phyloP scores from a whole-genome alignment of 805 yeast genomes.

The Yarrowia alimentaria region DNA sequence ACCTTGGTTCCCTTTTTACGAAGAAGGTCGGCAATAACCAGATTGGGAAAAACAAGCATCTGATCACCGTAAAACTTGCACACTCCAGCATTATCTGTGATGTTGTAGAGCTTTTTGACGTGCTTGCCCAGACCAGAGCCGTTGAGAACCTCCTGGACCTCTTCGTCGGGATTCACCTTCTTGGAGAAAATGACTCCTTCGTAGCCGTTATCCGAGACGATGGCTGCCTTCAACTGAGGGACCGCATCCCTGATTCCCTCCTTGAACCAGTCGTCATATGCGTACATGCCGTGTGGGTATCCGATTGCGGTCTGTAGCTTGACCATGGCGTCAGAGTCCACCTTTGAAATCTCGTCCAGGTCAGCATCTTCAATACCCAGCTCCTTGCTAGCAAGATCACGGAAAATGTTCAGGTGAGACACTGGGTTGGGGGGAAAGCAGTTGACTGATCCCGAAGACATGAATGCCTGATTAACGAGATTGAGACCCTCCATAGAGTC shows the following conservation, averaged over 20 bases:
- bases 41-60: slow-evolving; percentile 9
- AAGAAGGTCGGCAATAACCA: background rate
- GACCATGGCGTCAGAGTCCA: background rate
- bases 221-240: background rate
- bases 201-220: slow-evolving; percentile 1
- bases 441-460: slow-evolving; percentile 10
- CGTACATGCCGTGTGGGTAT: slow-evolving; percentile 8
- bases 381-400: slow-evolving; percentile 1
- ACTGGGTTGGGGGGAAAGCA: slow-evolving; percentile 8
- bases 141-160: slow-evolving; percentile 11
- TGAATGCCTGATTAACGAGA: slow-evolving; percentile 7
- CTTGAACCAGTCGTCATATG: slow-evolving; percentile 10
- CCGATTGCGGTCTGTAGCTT: background rate
- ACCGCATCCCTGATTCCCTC: slow-evolving; percentile 4
- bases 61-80: slow-evolving; percentile 19
- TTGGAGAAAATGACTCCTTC: slow-evolving; percentile 16
- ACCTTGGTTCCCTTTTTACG: slow-evolving; percentile 30
- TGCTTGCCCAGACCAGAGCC: background rate
- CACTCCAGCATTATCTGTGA: slow-evolving; percentile 1
- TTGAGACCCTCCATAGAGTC: slow-evolving; percentile 5
- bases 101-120: slow-evolving; percentile 6
- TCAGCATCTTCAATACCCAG: background rate
- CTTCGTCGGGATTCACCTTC: background rate
- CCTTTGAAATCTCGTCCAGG: background rate
- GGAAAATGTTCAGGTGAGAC: background rate